Conservation (phyloP, 495 filamentous ascomycete genomes). For the Penicillium nucicola region DNA sequence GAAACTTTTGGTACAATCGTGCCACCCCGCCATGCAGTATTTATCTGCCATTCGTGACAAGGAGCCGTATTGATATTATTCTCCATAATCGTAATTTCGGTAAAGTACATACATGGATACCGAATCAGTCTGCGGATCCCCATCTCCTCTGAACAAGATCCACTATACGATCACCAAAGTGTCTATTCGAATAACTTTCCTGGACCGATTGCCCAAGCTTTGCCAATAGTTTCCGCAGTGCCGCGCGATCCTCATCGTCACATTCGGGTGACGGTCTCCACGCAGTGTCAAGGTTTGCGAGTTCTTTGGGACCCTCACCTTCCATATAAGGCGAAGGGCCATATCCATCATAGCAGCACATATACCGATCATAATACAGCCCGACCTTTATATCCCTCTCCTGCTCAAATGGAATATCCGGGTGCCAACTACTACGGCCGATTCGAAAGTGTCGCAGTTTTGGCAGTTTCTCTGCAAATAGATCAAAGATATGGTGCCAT, state of each 20-base stretch:
- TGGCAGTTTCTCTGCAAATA: slow-evolving; percentile 3
- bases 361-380: slow-evolving; percentile 2
- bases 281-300: neutral
- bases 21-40: no score
- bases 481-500: slow-evolving; percentile 9
- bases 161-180: slow-evolving; percentile 1
- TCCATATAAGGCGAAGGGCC: slow-evolving; percentile 2
- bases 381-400: slow-evolving; percentile 4
- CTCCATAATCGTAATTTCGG: no score
- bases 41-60: no score
- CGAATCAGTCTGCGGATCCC: neutral
- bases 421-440: neutral
- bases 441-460: slow-evolving; percentile 6
- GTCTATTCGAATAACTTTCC: slow-evolving; percentile 2
- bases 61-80: no score
- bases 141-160: slow-evolving; percentile 6
- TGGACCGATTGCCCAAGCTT: slow-evolving; percentile 2
- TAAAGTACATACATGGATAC: neutral
- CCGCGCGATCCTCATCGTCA: slow-evolving; percentile 6
- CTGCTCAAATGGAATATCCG: slow-evolving; percentile 5
- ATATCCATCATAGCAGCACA: slow-evolving; percentile 1
- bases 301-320: neutral
- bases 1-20: no score
- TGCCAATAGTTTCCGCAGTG: slow-evolving; percentile 4
- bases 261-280: slow-evolving; percentile 4